phyloP scores from a whole-genome alignment of 441 rosid species.

The Monsonia emarginata region DNA sequence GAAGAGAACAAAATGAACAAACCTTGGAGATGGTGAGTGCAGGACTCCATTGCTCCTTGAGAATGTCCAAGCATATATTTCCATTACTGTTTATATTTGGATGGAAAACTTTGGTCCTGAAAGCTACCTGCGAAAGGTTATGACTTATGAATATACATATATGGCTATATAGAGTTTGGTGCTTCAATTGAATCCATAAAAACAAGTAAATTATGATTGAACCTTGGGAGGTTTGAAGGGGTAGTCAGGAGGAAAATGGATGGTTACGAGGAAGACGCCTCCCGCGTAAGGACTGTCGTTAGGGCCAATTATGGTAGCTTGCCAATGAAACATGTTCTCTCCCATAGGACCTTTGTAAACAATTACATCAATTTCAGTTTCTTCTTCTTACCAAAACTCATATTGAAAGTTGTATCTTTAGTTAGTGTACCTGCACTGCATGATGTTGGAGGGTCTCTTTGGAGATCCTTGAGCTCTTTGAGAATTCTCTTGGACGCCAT shows the following conservation, averaged over 20 bases:
- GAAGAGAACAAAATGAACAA: not conserved
- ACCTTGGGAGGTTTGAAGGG: slow-evolving; percentile 41
- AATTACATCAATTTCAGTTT: too few relatives aligned
- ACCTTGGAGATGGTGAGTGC: slow-evolving; percentile 37
- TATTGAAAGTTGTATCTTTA: too few relatives aligned
- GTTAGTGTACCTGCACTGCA: slow-evolving; percentile 29
- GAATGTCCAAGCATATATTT: slow-evolving; percentile 33
- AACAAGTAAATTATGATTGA: not conserved
- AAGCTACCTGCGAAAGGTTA: slow-evolving; percentile 35
- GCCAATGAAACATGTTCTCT: slow-evolving; percentile 34
- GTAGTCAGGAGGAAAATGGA: slow-evolving; percentile 33
- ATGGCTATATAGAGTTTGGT: too few relatives aligned
- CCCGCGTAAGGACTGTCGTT: slow-evolving; percentile 31
- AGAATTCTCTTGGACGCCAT: slow-evolving; percentile 33
- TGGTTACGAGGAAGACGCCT: slow-evolving; percentile 28
- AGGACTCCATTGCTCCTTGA: slow-evolving; percentile 41
- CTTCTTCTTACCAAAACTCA: too few relatives aligned
- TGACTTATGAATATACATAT: too few relatives aligned
- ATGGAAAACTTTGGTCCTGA: slow-evolving; percentile 30
- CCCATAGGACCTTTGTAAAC: slow-evolving; percentile 28
- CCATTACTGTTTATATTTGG: slow-evolving; percentile 36
- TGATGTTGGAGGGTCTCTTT: slow-evolving; percentile 34
- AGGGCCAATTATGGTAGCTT: slow-evolving; percentile 31
- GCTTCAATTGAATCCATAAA: too few relatives aligned
- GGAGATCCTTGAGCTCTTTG: slow-evolving; percentile 32